Percentiles rank a stretch among this genome's conserved stretches.
Conservation (phyloP, 345 rosid genomes). For the Aquilaria malaccensis region DNA sequence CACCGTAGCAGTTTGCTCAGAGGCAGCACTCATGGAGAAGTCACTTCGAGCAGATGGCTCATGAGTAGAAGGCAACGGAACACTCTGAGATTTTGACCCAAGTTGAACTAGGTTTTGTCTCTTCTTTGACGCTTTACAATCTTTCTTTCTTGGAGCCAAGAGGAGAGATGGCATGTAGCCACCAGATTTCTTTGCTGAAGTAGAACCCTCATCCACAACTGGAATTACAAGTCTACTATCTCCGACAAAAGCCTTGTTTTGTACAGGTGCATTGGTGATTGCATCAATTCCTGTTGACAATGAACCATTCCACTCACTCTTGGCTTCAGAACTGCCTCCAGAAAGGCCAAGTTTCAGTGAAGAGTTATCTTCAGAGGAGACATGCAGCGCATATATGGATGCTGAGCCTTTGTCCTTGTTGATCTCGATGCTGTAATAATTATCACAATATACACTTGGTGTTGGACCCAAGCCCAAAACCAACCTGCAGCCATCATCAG, state of each 20-base stretch:
- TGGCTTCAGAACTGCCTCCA: slow-evolving; percentile 36
- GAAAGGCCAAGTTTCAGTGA: slow-evolving; percentile 78
- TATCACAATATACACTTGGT: slow-evolving; percentile 38
- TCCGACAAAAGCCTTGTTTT: slow-evolving; percentile 22
- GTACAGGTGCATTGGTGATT: slow-evolving; percentile 8
- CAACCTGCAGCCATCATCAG: slow-evolving; percentile 75
- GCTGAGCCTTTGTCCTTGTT: slow-evolving; percentile 34
- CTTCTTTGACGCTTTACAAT: slow-evolving; percentile 24
- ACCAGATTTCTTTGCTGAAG: slow-evolving; percentile 88
- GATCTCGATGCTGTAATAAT: slow-evolving; percentile 26
- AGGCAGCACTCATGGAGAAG: slow-evolving; percentile 39
- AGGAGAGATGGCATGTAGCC: slow-evolving; percentile 88
- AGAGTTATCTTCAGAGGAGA: slow-evolving; percentile 45
- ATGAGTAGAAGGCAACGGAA: slow-evolving; percentile 32
- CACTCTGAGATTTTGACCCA: slow-evolving; percentile 29
- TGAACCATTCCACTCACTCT: slow-evolving; percentile 42
- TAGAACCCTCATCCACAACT: slow-evolving; percentile 84
- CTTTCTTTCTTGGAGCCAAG: slow-evolving; percentile 50
- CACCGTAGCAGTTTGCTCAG: slow-evolving; percentile 46
- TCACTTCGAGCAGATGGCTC: slow-evolving; percentile 50
- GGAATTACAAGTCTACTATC: slow-evolving; percentile 36
- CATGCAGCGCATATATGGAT: slow-evolving; percentile 24
- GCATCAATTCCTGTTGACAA: slow-evolving; percentile 30
- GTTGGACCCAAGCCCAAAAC: slow-evolving; percentile 95
- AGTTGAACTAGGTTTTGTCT: slow-evolving; percentile 38